A percentile compares a stretch with the other conserved stretches of the same genome.
phyloP scores from a whole-genome alignment of 2,329 filamentous ascomycete genomes.

The Endothia cerciana region DNA sequence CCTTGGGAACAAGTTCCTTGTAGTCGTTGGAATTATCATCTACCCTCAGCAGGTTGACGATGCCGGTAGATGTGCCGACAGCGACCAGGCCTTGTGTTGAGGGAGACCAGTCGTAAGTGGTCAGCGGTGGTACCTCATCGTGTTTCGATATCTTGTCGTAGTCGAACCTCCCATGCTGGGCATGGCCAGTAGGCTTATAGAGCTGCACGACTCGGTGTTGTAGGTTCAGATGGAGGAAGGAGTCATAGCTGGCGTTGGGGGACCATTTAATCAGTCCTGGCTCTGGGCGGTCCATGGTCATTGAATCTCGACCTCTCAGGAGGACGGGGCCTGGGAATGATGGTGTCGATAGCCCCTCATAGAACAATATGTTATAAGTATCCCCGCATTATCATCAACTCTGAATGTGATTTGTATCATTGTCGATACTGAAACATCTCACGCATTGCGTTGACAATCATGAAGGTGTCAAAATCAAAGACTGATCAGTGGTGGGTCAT shows the following conservation, averaged over 20 bases:
- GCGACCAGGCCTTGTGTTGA: conserved; percentile 68
- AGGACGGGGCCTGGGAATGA: conserved; percentile 1
- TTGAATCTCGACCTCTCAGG: neutral
- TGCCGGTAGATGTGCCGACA: conserved; percentile 74
- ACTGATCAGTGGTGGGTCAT: neutral
- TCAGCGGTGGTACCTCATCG: conserved; percentile 66
- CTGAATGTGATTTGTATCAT: neutral
- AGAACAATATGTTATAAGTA: neutral
- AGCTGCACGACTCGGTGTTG: conserved; percentile 66
- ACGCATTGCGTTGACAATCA: neutral
- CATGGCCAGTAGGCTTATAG: conserved; percentile 64
- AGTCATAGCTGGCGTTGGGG: conserved; percentile 59
- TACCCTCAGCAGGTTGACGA: conserved; percentile 74
- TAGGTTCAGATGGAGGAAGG: conserved; percentile 68
- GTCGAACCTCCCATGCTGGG: conserved; percentile 60
- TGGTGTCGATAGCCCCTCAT: neutral
- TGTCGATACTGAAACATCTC: neutral
- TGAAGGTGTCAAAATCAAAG: neutral
- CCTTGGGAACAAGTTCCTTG: conserved; percentile 70
- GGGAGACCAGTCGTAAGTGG: conserved; percentile 70
- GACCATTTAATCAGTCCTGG: conserved; percentile 70
- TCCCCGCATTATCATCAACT: neutral
- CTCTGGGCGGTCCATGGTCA: conserved; percentile 60
- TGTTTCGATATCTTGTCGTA: conserved; percentile 61
- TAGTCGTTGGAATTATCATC: conserved; percentile 70